Evolutionary conservation across 306 rosid genomes (phyloP), one percentile per base, ranked within the genome.

Genomic region (Quercus bicolor): DNA sequence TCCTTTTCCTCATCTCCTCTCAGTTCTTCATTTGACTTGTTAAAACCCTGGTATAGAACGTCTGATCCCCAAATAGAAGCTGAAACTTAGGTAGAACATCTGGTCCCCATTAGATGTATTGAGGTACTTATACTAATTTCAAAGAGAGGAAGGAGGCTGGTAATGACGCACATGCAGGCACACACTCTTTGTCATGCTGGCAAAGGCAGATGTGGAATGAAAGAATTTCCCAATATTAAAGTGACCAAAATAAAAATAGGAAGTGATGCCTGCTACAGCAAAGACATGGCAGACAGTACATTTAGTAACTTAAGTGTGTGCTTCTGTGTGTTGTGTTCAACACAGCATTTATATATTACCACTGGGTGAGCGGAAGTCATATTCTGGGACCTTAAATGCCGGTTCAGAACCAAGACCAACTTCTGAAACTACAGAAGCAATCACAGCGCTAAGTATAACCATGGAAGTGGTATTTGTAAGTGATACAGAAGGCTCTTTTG

Each of bases 371-470:
- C 98, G 91, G 71, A 92, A 95, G 87, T 95, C 98, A 69, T 91
- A 91, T 0, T 82, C 90, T 10, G 98, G 97, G 80, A 92, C 93
- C 86, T 80, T 90, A 75, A 95, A 95, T 29, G 98, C 91, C 13
- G 98, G 97, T 85, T 95, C 88, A 80, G 92, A 87, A 65, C 97
- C 94, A 70, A 95, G 96, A 81, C 98, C 97, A 77, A 86, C 78
- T 88, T 92, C 86, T 53, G 98, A 82, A 87, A 92, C 92, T 16
- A 91, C 98, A 45, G 97, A 91, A 81, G 94, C 98, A 60, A 88
- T 85, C 55, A 95, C 98, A 70, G 98, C 93, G 85, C 98, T 92
- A 23, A 92, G 92, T 81, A 95, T 95, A 55, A 95, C 98, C 89
- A 88, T 91, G 62, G 98, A 95, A 84, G 98, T 95, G 69, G 92